Conservation (phyloP, 345 rosid genomes). For the Microcos paniculata region DNA sequence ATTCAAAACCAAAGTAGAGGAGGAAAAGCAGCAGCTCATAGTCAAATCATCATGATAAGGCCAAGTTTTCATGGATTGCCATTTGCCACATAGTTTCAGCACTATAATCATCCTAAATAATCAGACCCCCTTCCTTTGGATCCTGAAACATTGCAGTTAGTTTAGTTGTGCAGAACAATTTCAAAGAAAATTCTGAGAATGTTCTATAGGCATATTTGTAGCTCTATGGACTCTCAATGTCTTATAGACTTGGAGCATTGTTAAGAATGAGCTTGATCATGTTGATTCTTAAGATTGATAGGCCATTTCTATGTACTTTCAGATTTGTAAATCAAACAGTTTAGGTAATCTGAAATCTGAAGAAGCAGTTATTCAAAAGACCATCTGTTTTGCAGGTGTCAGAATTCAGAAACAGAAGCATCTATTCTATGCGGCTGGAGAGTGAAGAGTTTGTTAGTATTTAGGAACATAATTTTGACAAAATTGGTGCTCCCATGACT, state of each 20-base stretch:
- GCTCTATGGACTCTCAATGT: background rate
- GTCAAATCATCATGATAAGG: no score
- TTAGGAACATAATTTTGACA: background rate
- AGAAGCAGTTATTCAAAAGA: background rate
- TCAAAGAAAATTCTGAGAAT: background rate
- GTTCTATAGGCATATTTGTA: background rate
- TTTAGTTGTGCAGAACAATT: background rate
- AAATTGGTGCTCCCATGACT: background rate
- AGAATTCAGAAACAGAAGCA: background rate
- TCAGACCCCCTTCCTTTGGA: no score
- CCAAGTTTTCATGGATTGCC: no score
- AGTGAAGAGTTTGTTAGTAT: background rate
- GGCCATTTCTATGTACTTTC: background rate
- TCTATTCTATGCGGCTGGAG: background rate
- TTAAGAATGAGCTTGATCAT: background rate
- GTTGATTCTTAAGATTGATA: background rate
- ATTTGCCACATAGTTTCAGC: no score
- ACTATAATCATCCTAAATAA: no score
- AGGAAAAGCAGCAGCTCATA: no score
- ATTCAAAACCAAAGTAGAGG: no score
- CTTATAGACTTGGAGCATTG: background rate
- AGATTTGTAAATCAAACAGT: background rate
- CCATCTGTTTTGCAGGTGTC: background rate
- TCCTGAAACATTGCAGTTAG: no score
- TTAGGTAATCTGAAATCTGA: background rate